Percentiles rank a stretch among this genome's conserved stretches.
These are phyloP conservation scores for Nicotiana rustica DNA, from an alignment of 305 asterid genomes.

Conservation along the genomic window DNA sequence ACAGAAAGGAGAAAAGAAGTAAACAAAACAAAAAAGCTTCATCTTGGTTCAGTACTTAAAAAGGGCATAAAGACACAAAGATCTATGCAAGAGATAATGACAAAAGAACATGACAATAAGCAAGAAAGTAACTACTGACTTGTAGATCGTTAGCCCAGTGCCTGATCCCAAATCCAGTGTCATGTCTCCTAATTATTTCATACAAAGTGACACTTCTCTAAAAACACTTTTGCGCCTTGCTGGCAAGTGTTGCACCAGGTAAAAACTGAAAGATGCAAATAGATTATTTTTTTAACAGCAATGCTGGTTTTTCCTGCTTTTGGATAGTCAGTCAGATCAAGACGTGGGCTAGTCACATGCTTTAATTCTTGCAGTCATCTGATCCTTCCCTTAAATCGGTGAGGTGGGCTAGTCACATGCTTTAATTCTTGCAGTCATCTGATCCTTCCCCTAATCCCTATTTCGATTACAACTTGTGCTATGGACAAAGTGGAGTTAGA, in stretches of 20 bases:
- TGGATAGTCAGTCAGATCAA: conserved; percentile 24
- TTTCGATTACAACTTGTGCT: conserved; percentile 4
- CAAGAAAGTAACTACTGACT: conserved; percentile 25
- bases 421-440: conserved; percentile 7
- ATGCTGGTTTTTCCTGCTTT: conserved; percentile 26
- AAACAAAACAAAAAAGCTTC: conserved; percentile 10
- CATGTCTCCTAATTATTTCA: conserved; percentile 31
- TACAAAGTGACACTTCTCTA: neutral
- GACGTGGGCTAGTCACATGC: neutral
- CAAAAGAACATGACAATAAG: conserved; percentile 25
- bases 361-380: conserved; percentile 13
- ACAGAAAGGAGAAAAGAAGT: conserved; percentile 55
- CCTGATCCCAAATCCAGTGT: neutral
- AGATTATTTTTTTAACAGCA: conserved; percentile 8
- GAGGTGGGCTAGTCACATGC: neutral
- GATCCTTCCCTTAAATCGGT: neutral
- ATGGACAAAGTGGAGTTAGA: neutral
- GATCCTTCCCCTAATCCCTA: neutral
- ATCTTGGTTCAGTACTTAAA: conserved; percentile 30
- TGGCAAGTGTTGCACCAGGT: conserved; percentile 5
- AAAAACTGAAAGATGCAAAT: neutral
- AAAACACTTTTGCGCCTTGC: neutral
- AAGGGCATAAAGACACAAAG: conserved; percentile 23
- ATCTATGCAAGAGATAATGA: conserved; percentile 39
- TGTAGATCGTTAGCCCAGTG: neutral